These are phyloP conservation scores for Salix arbutifolia DNA, from an alignment of 345 rosid genomes.

Conservation along the genomic window DNA sequence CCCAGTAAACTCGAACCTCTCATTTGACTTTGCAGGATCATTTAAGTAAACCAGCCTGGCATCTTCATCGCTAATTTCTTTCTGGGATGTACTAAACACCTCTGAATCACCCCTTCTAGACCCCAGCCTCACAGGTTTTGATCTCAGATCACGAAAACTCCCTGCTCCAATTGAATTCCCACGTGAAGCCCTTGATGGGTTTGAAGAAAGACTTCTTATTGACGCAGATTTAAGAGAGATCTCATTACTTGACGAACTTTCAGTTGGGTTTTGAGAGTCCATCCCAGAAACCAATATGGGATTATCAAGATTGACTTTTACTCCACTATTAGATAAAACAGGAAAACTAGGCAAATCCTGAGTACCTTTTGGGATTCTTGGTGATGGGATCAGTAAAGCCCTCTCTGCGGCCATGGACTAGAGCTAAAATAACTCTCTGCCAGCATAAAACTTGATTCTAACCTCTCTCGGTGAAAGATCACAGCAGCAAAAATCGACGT, in stretches of 20 bases:
- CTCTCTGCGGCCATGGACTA: slow-evolving; percentile 29
- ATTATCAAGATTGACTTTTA: not conserved
- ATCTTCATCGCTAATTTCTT: slow-evolving; percentile 84
- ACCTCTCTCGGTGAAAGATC: not conserved
- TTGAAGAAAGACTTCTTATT: slow-evolving; percentile 56
- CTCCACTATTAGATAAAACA: slow-evolving; percentile 8
- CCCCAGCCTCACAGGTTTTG: slow-evolving; percentile 59
- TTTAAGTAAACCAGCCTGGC: slow-evolving; percentile 74
- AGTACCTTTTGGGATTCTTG: not conserved
- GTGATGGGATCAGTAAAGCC: slow-evolving; percentile 19
- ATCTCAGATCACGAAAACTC: slow-evolving; percentile 44
- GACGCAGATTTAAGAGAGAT: slow-evolving; percentile 41
- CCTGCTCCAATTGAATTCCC: slow-evolving; percentile 57
- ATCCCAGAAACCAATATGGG: slow-evolving; percentile 25
- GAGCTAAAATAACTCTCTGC: slow-evolving; percentile 11
- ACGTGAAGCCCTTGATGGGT: slow-evolving; percentile 41
- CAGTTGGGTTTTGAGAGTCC: slow-evolving; percentile 38
- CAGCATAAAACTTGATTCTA: not conserved
- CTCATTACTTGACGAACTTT: slow-evolving; percentile 34
- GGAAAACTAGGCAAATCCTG: slow-evolving; percentile 7
- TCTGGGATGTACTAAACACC: slow-evolving; percentile 57
- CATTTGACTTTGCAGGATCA: slow-evolving; percentile 69
- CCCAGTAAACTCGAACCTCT: slow-evolving; percentile 68
- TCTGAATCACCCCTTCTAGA: slow-evolving; percentile 67
- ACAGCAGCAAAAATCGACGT: not conserved